phyloP scores from a whole-genome alignment of 139 green algal genomes.

The Micractinium conductrix region DNA sequence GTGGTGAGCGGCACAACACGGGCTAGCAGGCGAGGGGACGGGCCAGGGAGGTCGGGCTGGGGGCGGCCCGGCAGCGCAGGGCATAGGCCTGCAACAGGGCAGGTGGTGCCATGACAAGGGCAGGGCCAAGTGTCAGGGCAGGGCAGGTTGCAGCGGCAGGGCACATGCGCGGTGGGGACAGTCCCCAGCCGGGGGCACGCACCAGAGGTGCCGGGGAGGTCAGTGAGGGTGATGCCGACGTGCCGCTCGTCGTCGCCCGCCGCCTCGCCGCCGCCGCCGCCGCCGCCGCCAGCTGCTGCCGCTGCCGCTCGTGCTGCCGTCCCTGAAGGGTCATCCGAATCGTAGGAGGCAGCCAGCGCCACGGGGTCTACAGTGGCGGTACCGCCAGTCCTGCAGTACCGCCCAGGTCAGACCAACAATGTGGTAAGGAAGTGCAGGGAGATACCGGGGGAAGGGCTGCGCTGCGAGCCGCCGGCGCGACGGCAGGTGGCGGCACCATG shows the following conservation, averaged over 20 bases:
- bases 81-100: too few species aligned
- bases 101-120: too few species aligned
- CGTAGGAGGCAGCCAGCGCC: not conserved
- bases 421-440: too few species aligned
- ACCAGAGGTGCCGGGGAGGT: constrained; percentile 20
- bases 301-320: not conserved
- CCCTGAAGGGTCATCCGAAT: not conserved
- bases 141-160: not conserved
- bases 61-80: too few species aligned
- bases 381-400: not conserved
- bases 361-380: constrained; percentile 14
- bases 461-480: too few species aligned
- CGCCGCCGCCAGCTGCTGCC: not conserved
- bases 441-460: not conserved
- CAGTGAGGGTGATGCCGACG: not conserved
- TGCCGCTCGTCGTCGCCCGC: not conserved
- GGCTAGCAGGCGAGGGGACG: too few species aligned
- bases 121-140: too few species aligned
- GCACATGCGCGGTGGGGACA: too few species aligned
- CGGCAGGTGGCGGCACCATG: not conserved
- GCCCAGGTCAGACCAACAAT: too few species aligned
- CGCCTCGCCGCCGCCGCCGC: not conserved
- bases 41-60: too few species aligned
- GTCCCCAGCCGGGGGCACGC: too few species aligned
- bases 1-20: not conserved